Evolutionary conservation across 78 protist species (phyloP).

Genomic region (Dictyostelium intermedium): DNA sequence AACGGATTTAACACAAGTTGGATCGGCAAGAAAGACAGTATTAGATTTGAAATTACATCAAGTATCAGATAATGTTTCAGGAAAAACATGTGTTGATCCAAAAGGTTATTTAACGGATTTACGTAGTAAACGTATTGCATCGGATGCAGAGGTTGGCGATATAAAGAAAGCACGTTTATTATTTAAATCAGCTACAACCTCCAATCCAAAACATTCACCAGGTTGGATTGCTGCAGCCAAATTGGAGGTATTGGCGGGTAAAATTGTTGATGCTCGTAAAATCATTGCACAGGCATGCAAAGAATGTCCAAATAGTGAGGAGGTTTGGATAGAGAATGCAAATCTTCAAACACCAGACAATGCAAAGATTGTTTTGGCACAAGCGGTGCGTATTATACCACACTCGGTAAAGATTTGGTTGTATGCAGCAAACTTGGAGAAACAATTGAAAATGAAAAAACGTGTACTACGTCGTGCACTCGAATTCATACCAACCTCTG

Average conservation of each 20-base stretch:
- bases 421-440: constrained; percentile 91
- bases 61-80: constrained; percentile 90
- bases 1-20: constrained; percentile 89
- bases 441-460: constrained; percentile 73
- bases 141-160: constrained; percentile 85
- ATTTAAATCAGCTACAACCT: constrained; percentile 77
- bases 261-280: constrained; percentile 86
- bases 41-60: constrained; percentile 82
- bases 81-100: constrained; percentile 97
- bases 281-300: constrained; percentile 88
- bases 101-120: constrained; percentile 93
- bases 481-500: constrained; percentile 91
- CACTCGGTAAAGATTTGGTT: constrained; percentile 94
- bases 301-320: constrained; percentile 90
- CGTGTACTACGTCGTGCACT: constrained; percentile 93
- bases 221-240: constrained; percentile 97
- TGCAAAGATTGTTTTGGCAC: constrained; percentile 89
- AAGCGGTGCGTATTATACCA: constrained; percentile 92
- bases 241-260: constrained; percentile 94
- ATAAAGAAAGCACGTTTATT: constrained; percentile 92
- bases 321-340: constrained; percentile 96
- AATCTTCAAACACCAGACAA: constrained; percentile 87
- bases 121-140: constrained; percentile 50
- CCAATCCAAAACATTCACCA: constrained; percentile 84
- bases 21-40: constrained; percentile 86